Evolutionary conservation across 306 rosid species (phyloP).

Genomic region (Malus fusca): DNA sequence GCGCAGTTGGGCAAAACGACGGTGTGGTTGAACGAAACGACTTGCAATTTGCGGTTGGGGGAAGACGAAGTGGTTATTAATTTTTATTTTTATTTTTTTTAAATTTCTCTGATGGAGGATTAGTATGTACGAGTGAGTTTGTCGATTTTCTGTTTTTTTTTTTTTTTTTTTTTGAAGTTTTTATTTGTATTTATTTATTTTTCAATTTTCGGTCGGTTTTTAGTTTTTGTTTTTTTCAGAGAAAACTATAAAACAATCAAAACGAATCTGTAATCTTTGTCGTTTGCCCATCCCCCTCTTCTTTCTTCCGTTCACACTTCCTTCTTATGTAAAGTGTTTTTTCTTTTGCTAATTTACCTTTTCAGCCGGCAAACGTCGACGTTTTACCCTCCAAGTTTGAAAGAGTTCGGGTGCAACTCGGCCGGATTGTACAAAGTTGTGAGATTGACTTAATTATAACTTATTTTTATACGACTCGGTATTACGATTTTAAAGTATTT

Average conservation of each 20-base stretch:
- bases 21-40: conserved; percentile 11
- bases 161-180: background rate
- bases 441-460: background rate
- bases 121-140: background rate
- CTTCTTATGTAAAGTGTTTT: background rate
- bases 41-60: conserved; percentile 7
- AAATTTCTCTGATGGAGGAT: background rate
- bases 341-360: background rate
- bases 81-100: background rate
- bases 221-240: background rate
- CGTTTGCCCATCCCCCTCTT: background rate
- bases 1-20: conserved; percentile 12
- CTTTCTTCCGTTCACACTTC: background rate
- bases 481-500: too few species aligned
- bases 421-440: background rate
- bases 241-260: background rate
- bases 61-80: background rate
- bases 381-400: background rate
- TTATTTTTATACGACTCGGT: too few species aligned
- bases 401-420: background rate
- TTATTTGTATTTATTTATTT: too few species aligned
- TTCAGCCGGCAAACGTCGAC: background rate
- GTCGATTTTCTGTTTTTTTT: background rate
- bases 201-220: too few species aligned
- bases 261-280: background rate